phyloP scores from a whole-genome alignment of 352 stramenopile species.

The Pythium brassicae region DNA sequence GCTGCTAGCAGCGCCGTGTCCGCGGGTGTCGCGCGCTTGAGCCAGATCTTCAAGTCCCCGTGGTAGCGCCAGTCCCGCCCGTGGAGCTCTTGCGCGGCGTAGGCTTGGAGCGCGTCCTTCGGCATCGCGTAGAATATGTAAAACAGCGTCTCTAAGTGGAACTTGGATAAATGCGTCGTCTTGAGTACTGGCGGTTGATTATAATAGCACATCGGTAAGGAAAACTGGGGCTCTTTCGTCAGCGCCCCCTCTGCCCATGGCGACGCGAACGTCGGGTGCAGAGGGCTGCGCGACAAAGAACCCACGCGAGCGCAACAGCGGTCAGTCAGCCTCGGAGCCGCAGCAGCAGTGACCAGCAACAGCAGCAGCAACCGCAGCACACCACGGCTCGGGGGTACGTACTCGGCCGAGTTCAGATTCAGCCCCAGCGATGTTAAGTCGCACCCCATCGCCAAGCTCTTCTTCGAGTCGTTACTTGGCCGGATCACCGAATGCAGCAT shows the following conservation, averaged over 20 bases:
- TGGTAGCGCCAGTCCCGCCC: constrained; percentile 97
- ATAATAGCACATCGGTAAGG: constrained; percentile 84
- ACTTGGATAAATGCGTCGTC: constrained; percentile 97
- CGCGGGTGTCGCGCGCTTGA: constrained; percentile 80
- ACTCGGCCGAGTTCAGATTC: constrained; percentile 84
- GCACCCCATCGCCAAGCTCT: constrained; percentile 72
- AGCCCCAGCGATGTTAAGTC: constrained; percentile 80
- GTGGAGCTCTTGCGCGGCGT: constrained; percentile 86
- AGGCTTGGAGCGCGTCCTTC: constrained; percentile 95
- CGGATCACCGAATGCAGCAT: constrained; percentile 82
- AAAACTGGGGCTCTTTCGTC: constrained; percentile 82
- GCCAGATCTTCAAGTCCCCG: constrained; percentile 96
- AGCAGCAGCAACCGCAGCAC: constrained; percentile 1
- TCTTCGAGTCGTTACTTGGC: constrained; percentile 59
- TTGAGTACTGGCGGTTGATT: constrained; percentile 96
- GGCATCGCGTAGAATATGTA: constrained; percentile 99
- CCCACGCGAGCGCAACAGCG: constrained; percentile 2
- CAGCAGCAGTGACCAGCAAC: not conserved
- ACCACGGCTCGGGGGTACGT: constrained; percentile 15
- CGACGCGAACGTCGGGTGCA: constrained; percentile 81
- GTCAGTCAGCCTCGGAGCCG: not conserved
- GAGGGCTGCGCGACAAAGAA: constrained; percentile 26
- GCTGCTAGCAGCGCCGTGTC: constrained; percentile 52
- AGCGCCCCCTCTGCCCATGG: constrained; percentile 69
- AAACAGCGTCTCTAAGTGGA: constrained; percentile 98